A percentile compares a stretch with the other conserved stretches of the same genome.
These are phyloP conservation scores for Pyricularia sp. DNA, from an alignment of 2,329 filamentous ascomycete genomes.

Conservation along the genomic window DNA sequence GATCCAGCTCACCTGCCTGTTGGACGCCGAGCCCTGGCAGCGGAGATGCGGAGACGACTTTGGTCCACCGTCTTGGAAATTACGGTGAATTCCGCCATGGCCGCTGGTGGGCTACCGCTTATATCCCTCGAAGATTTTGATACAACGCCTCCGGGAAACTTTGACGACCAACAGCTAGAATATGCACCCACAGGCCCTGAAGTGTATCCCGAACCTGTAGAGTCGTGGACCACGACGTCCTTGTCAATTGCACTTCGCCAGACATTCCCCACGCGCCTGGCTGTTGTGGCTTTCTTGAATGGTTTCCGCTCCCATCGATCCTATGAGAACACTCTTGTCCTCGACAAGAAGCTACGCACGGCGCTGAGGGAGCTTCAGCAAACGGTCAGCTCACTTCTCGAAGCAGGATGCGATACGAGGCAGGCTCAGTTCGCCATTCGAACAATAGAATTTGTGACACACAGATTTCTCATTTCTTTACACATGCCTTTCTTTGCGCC, in stretches of 20 bases:
- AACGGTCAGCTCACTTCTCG: not conserved
- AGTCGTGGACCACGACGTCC: not conserved
- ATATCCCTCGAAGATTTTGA: not conserved
- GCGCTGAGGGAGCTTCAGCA: not conserved
- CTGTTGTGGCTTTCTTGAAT: not conserved
- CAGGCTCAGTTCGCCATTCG: not conserved
- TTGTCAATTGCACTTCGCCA: not conserved
- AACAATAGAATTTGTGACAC: not conserved
- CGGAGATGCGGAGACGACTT: not conserved
- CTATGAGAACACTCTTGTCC: not conserved
- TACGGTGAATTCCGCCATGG: not conserved
- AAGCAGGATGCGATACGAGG: not conserved
- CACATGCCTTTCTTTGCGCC: not conserved
- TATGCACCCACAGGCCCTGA: not conserved
- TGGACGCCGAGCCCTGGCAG: not conserved
- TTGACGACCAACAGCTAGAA: not conserved
- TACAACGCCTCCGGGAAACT: not conserved
- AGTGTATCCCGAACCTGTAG: not conserved
- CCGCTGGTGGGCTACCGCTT: not conserved
- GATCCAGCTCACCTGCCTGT: not conserved
- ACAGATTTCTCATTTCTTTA: not conserved
- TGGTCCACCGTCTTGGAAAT: not conserved
- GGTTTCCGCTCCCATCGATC: not conserved
- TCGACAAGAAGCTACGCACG: not conserved
- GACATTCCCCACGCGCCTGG: not conserved